Conservation (phyloP, 805 yeast genomes). For the Ogataea allantospora region DNA sequence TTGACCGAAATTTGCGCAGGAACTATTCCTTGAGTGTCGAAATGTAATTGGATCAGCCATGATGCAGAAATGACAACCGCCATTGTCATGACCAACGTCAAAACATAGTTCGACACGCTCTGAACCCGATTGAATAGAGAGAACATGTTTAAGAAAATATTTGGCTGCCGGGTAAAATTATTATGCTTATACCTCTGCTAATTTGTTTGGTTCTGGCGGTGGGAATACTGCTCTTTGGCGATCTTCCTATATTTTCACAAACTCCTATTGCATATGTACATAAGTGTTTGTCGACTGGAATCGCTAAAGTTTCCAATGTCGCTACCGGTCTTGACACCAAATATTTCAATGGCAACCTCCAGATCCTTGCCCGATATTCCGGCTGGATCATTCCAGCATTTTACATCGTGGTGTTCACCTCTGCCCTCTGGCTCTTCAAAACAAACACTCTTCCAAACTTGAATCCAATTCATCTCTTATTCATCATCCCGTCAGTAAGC, state of each 20-base stretch:
- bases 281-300: not conserved
- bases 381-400: conserved; percentile 47
- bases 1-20: conserved; percentile 25
- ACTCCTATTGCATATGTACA: conserved; percentile 20
- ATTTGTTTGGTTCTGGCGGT: conserved; percentile 19
- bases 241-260: conserved; percentile 40
- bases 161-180: conserved; percentile 6
- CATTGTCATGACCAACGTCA: conserved; percentile 50
- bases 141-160: conserved; percentile 13
- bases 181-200: conserved; percentile 7
- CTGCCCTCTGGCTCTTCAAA: conserved; percentile 28
- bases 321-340: not conserved
- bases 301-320: not conserved
- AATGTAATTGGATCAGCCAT: conserved; percentile 48
- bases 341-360: conserved; percentile 25
- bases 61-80: conserved; percentile 46
- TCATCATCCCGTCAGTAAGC: conserved; percentile 35
- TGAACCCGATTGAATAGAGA: conserved; percentile 37
- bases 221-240: conserved; percentile 45
- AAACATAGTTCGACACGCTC: conserved; percentile 49
- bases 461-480: conserved; percentile 13
- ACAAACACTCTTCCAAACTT: conserved; percentile 17
- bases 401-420: conserved; percentile 37
- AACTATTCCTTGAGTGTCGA: conserved; percentile 43
- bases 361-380: conserved; percentile 5